These are phyloP conservation scores for Pleurotus giganteus DNA, from an alignment of 768 basidiomycete species.

Conservation along the genomic window DNA sequence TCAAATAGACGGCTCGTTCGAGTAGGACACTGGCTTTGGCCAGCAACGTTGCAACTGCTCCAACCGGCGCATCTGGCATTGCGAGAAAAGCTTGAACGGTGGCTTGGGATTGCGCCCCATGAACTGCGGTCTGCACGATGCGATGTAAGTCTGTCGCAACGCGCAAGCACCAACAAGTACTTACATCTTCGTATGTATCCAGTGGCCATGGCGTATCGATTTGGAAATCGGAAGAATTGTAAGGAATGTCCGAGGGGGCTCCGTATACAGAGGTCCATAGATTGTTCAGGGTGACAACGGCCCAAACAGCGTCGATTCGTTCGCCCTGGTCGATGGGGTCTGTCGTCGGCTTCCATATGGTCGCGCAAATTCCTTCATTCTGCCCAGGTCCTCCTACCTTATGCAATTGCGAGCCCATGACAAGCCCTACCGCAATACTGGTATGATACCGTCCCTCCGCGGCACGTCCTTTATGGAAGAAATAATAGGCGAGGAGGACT, in stretches of 20 bases:
- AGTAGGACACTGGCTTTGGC: conserved; percentile 33
- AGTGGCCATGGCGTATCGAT: conserved; percentile 37
- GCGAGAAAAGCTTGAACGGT: conserved; percentile 28
- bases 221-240: conserved; percentile 28
- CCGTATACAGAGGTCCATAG: conserved; percentile 44
- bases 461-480: conserved; percentile 42
- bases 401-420: conserved; percentile 35
- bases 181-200: conserved; percentile 19
- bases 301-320: conserved; percentile 33
- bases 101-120: conserved; percentile 11
- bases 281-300: conserved; percentile 38
- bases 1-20: conserved; percentile 23
- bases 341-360: conserved; percentile 21
- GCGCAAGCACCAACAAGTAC: conserved; percentile 11
- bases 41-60: conserved; percentile 23
- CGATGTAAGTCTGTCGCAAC: not conserved
- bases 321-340: conserved; percentile 27
- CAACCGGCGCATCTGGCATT: conserved; percentile 16
- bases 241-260: conserved; percentile 39
- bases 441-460: conserved; percentile 49
- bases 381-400: conserved; percentile 17
- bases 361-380: conserved; percentile 19
- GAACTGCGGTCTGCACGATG: not conserved
- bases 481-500: conserved; percentile 52
- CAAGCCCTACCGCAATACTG: conserved; percentile 43